These are phyloP conservation scores for Pharus latifolius DNA, from an alignment of 176 grass and related monocot genomes.

Conservation along the genomic window DNA sequence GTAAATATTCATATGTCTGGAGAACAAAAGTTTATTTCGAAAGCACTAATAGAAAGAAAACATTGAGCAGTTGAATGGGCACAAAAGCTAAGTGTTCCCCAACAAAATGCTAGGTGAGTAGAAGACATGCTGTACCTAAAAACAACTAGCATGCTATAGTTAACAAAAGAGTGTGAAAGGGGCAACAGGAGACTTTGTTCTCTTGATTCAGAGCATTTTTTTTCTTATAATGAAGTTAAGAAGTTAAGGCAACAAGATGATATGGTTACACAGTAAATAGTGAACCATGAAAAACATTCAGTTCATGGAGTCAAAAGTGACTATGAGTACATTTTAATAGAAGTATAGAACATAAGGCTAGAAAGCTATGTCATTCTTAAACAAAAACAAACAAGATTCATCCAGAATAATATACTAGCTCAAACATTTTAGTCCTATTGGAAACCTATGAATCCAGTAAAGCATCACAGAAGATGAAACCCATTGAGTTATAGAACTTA, in stretches of 20 bases:
- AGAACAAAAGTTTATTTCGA: not conserved
- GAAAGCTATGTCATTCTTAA: not conserved
- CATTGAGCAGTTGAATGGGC: not conserved
- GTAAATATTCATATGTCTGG: not conserved
- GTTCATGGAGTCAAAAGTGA: not conserved
- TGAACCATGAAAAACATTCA: not conserved
- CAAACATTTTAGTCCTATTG: not conserved
- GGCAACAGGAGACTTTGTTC: not conserved
- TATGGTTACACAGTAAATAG: not conserved
- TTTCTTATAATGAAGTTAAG: not conserved
- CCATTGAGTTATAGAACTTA: conserved; percentile 1
- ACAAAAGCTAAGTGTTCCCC: not conserved
- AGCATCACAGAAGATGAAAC: not conserved
- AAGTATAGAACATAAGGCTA: not conserved
- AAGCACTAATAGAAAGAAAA: not conserved
- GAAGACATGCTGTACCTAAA: not conserved
- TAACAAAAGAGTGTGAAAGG: conserved; percentile 1
- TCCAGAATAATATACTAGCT: not conserved
- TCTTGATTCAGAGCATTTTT: not conserved
- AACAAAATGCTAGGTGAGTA: not conserved
- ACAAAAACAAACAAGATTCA: not conserved
- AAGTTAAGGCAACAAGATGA: not conserved
- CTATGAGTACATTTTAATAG: not conserved
- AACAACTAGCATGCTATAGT: not conserved
- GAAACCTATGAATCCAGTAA: not conserved